phyloP scores from a whole-genome alignment of 129 eudicot species.

The Pseudognaphalium luteoalbum region DNA sequence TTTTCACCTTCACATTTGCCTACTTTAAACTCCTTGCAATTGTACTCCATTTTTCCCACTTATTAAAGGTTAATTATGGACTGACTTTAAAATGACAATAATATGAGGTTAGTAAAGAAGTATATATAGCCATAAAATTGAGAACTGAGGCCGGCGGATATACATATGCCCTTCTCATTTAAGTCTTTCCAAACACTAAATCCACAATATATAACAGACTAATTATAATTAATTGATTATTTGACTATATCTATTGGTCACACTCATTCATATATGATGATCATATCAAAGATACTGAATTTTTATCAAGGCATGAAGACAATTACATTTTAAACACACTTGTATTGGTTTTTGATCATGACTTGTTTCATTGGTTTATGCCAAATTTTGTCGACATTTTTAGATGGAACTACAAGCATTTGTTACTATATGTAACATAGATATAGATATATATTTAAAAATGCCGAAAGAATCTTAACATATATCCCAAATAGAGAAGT shows the following conservation, averaged over 20 bases:
- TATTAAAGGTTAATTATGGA: not conserved
- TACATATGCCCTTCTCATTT: not conserved
- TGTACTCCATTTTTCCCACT: slow-evolving; percentile 52
- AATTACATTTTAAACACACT: not conserved
- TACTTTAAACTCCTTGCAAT: slow-evolving; percentile 72
- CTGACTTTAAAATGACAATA: slow-evolving; percentile 11
- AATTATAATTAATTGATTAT: not conserved
- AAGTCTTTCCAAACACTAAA: slow-evolving; percentile 19
- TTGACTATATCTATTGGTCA: not conserved
- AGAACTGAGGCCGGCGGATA: not conserved
- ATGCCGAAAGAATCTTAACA: not conserved
- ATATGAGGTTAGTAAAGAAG: not conserved
- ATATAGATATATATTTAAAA: no score
- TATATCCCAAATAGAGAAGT: not conserved
- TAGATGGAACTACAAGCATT: not conserved
- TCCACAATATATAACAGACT: not conserved
- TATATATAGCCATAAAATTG: slow-evolving; percentile 22
- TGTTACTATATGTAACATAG: not conserved
- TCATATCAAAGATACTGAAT: slow-evolving; percentile 30
- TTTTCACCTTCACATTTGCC: slow-evolving; percentile 86
- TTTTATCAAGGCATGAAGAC: slow-evolving; percentile 11
- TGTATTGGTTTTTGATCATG: not conserved
- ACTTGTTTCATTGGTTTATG: slow-evolving; percentile 9
- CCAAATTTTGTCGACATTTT: not conserved
- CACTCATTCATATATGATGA: not conserved